These are phyloP conservation scores for Calonectria hawksworthii DNA, from an alignment of 2,329 filamentous ascomycete species.

Conservation along the genomic window DNA sequence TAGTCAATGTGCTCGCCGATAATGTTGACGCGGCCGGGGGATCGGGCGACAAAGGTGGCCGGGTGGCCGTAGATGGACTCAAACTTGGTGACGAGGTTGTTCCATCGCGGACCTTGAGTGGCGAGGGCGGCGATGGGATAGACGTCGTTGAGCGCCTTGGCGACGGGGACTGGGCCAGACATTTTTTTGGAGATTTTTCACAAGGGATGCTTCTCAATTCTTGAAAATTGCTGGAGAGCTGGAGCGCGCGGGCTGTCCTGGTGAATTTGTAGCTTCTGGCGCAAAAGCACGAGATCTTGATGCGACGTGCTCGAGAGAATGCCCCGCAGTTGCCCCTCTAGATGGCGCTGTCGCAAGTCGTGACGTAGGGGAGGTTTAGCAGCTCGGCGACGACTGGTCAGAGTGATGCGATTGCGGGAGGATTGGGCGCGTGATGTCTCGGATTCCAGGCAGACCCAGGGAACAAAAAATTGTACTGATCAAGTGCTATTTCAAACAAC, in stretches of 20 bases:
- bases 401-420: background rate
- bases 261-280: slow-evolving; percentile 28
- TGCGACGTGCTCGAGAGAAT: slow-evolving; percentile 37
- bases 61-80: slow-evolving; percentile 75
- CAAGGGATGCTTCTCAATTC: background rate
- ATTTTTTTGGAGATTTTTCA: slow-evolving; percentile 47
- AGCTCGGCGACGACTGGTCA: background rate
- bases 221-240: background rate
- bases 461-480: background rate
- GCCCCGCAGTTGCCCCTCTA: slow-evolving; percentile 43
- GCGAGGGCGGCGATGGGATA: slow-evolving; percentile 82
- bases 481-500: slow-evolving; percentile 2
- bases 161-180: slow-evolving; percentile 78
- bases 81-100: slow-evolving; percentile 79
- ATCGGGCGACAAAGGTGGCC: slow-evolving; percentile 87
- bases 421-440: background rate
- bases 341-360: slow-evolving; percentile 34
- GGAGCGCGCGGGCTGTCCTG: background rate
- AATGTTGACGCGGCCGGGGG: slow-evolving; percentile 95
- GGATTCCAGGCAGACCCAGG: background rate
- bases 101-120: slow-evolving; percentile 81
- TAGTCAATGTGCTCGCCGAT: slow-evolving; percentile 99
- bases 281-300: slow-evolving; percentile 33
- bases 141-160: slow-evolving; percentile 82
- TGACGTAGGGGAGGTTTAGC: background rate